Conservation (phyloP, 2,329 filamentous ascomycete species). For the Diaporthe longicolla region DNA sequence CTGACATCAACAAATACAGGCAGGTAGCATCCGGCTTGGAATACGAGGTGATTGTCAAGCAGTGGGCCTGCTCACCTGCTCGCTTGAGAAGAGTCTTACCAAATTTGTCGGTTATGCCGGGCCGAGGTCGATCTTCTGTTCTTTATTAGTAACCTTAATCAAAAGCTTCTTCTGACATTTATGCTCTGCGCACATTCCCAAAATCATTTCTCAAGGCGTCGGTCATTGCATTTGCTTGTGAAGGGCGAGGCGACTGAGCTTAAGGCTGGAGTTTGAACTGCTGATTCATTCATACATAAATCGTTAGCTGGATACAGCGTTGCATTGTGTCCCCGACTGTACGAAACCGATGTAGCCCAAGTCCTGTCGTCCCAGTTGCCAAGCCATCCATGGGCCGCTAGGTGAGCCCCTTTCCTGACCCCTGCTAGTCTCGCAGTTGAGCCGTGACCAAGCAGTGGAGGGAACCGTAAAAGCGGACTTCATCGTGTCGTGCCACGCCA, state of each 20-base stretch:
- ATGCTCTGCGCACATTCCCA: background rate
- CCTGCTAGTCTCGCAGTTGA: constrained; percentile 15
- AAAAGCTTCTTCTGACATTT: constrained; percentile 24
- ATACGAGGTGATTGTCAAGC: constrained; percentile 31
- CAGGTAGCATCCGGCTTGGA: constrained; percentile 28
- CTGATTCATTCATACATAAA: background rate
- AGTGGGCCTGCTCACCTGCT: constrained; percentile 22
- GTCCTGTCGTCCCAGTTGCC: background rate
- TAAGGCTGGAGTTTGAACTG: background rate
- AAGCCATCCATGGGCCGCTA: constrained; percentile 9
- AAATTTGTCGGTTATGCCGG: constrained; percentile 28
- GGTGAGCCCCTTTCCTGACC: constrained; percentile 18
- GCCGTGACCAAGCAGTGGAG: constrained; percentile 7
- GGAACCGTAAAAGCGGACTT: constrained; percentile 4
- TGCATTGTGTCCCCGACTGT: background rate
- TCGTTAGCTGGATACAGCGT: background rate
- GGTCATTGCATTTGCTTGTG: background rate
- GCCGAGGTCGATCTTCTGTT: constrained; percentile 15
- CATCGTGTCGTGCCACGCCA: constrained; percentile 8
- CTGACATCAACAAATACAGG: constrained; percentile 21
- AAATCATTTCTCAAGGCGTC: no score
- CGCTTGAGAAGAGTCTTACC: constrained; percentile 27
- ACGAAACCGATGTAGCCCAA: background rate
- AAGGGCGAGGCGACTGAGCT: background rate
- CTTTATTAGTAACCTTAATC: constrained; percentile 24